Base-by-base conservation (phyloP, 2,329 filamentous ascomycete genomes). In the Malbranchea cinnamomea region DNA sequence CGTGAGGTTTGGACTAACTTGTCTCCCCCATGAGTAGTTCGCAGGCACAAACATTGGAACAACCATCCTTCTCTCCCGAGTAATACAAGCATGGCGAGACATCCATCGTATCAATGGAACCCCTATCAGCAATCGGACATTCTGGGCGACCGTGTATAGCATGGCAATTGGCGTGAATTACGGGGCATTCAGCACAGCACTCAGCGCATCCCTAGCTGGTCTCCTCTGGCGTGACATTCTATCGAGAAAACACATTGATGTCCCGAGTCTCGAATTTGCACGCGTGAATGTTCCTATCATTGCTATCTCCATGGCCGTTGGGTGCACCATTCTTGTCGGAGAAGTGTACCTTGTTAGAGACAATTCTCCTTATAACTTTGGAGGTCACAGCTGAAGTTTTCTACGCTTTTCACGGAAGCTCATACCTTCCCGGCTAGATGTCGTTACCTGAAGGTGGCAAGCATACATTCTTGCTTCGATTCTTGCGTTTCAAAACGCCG, bases 1-100 rank as follows among this genome's bases (percentile, higher is more conserved):
- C 17, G 23, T 8, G 8, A 6, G n/a, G 10, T 22, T n/a, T 27
- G 16, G 32, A 26, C 34, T 46, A 33, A 48, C 27, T 19, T 33
- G 8, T 12, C 24, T 19, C 6, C 13, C 21, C 23, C 25, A 5
- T 19, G 15, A 14, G 10, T 37, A 81, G 74, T 82, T 81, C 41
- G 74, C 78, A 0, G 78, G 78, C 11, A 82, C 78, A 2, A 82
- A 82, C 39, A 82, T 82, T 30, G 77, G 78, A 19, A 79, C 77
- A 0, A 76, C 77, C 0, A 82, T 83, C 43, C 66, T 82, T 1
- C 60, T 82, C 1, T 79, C 68, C 6, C 71, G 77, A 3, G 66
- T 81, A 5, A 68, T 82, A 7, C 77, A 82, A 46, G 57, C 68
- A 0, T 82, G 78, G 78, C 57, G 68, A 37, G 43, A 55, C 2